Evolutionary conservation across 1,284 basidiomycete genomes (phyloP).

Genomic region (Peniophora sp.): DNA sequence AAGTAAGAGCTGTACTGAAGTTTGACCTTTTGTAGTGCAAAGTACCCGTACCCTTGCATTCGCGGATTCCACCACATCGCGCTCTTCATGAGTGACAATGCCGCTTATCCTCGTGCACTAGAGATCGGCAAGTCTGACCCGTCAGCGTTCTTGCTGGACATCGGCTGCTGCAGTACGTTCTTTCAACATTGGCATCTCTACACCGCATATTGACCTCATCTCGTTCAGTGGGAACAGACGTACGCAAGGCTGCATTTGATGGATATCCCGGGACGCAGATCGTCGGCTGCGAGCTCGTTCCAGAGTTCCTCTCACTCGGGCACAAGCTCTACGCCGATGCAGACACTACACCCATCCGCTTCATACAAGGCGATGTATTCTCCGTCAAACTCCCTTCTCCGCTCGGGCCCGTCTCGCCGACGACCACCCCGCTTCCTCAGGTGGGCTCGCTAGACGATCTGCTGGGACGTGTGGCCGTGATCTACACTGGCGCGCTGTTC

Average conservation of each 20-base stretch:
- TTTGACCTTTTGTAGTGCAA: not conserved
- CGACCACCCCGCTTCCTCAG: constrained; percentile 1
- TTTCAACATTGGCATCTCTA: too few relatives aligned
- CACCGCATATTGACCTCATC: too few relatives aligned
- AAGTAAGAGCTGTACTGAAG: not conserved
- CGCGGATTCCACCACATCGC: constrained; percentile 11
- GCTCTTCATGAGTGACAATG: constrained; percentile 10
- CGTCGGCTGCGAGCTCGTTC: constrained; percentile 15
- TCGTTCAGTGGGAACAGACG: constrained; percentile 18
- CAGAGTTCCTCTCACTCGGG: constrained; percentile 16
- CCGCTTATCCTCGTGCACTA: constrained; percentile 9
- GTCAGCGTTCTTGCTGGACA: constrained; percentile 11
- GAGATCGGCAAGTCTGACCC: constrained; percentile 1
- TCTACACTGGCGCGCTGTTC: constrained; percentile 16
- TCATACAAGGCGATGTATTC: constrained; percentile 18
- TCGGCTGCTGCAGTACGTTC: constrained; percentile 14
- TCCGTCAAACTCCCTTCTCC: constrained; percentile 4
- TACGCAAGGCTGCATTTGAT: constrained; percentile 15
- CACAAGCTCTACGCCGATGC: constrained; percentile 14
- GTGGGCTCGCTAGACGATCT: constrained; percentile 11
- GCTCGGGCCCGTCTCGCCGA: not conserved
- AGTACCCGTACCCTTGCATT: constrained; percentile 9
- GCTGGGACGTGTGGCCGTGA: constrained; percentile 9
- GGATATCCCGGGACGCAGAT: constrained; percentile 14
- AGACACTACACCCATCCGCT: constrained; percentile 12